Conservation (phyloP, 768 basidiomycete species). For the Termitomyces sp. region DNA sequence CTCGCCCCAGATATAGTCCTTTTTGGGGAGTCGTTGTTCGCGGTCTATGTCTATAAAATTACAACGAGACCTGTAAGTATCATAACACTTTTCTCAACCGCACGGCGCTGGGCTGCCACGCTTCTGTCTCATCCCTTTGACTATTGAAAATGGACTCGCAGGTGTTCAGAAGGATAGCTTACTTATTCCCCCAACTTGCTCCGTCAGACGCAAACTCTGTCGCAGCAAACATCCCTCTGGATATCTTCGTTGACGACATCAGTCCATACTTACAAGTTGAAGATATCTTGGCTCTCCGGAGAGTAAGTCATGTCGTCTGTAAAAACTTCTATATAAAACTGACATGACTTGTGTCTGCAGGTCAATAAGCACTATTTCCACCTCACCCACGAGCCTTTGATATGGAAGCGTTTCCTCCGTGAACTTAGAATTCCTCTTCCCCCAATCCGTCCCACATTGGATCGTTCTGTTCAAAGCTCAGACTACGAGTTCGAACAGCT, state of each 20-base stretch:
- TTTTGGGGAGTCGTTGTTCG: background rate
- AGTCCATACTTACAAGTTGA: slow-evolving; percentile 37
- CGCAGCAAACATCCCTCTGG: background rate
- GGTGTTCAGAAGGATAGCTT: background rate
- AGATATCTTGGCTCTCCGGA: slow-evolving; percentile 40
- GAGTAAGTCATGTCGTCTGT: slow-evolving; percentile 23
- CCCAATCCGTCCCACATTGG: slow-evolving; percentile 53
- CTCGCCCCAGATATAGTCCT: background rate
- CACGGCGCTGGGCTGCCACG: background rate
- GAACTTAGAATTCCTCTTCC: slow-evolving; percentile 48
- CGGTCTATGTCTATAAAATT: background rate
- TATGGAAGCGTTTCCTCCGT: slow-evolving; percentile 64
- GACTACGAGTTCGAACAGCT: slow-evolving; percentile 51
- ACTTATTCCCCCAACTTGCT: background rate
- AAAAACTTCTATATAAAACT: background rate
- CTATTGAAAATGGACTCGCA: background rate
- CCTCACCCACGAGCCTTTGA: slow-evolving; percentile 59
- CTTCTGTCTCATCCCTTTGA: background rate
- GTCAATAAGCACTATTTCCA: slow-evolving; percentile 54
- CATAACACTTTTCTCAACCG: background rate
- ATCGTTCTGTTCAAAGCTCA: slow-evolving; percentile 28
- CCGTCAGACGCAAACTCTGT: background rate
- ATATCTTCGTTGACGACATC: slow-evolving; percentile 34
- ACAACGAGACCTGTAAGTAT: background rate
- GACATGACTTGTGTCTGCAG: slow-evolving; percentile 23